A percentile compares a stretch with the other conserved stretches of the same genome.
Conservation (phyloP, 2,329 filamentous ascomycete genomes). For the Calonectria pteridis region DNA sequence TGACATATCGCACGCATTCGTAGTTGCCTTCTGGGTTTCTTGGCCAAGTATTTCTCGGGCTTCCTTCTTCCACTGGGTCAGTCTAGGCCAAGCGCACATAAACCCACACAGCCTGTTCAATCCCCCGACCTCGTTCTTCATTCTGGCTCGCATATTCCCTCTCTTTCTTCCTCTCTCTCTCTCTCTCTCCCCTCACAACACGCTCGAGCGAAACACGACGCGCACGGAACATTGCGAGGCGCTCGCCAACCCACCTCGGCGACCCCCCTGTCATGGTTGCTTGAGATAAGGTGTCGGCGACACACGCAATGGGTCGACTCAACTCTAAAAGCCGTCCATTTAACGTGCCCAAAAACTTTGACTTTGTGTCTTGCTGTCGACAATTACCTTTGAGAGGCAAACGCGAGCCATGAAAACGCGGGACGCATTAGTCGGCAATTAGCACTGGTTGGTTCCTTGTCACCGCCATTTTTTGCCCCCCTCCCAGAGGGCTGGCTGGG, state of each 20-base stretch:
- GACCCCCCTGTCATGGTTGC: conserved; percentile 27
- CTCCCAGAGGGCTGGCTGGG: conserved; percentile 1
- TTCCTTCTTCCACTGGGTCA: background rate
- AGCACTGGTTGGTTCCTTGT: background rate
- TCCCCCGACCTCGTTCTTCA: background rate
- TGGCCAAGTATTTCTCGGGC: background rate
- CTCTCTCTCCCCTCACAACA: background rate
- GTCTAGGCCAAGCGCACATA: background rate
- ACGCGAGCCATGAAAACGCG: conserved; percentile 4
- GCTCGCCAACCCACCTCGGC: conserved; percentile 14
- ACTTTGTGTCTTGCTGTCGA: conserved; percentile 16
- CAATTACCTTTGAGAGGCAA: conserved; percentile 23
- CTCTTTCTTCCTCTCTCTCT: background rate
- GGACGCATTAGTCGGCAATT: conserved; percentile 8
- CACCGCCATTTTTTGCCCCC: conserved; percentile 8
- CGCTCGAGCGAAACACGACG: conserved; percentile 10
- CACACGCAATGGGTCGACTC: conserved; percentile 37
- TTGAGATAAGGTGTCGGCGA: conserved; percentile 42
- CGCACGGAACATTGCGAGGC: conserved; percentile 22
- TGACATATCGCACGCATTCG: conserved; percentile 19
- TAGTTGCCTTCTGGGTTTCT: background rate
- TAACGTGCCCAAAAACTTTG: conserved; percentile 23
- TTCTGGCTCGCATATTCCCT: background rate
- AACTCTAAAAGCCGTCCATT: conserved; percentile 37
- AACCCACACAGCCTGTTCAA: background rate